Conservation (phyloP, 2,329 filamentous ascomycete species). For the Fusarium foetens region DNA sequence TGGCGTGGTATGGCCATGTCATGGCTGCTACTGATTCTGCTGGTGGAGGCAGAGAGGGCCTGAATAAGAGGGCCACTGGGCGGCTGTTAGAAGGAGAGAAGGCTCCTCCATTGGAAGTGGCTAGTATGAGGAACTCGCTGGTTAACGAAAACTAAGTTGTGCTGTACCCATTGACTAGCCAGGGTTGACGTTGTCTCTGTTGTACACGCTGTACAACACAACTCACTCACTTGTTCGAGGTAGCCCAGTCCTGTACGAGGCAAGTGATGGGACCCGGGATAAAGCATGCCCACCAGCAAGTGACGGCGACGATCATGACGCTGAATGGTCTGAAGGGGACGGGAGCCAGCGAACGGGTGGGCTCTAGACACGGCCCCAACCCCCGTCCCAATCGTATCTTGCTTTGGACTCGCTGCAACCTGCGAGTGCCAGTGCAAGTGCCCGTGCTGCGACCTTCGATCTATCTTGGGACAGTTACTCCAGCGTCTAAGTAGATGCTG, state of each 20-base stretch:
- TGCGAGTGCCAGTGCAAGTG: conserved; percentile 8
- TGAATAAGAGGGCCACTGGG: conserved; percentile 24
- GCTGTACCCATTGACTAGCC: conserved; percentile 1
- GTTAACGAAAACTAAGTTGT: conserved; percentile 1
- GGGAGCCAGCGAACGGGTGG: conserved; percentile 44
- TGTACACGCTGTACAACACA: conserved; percentile 25
- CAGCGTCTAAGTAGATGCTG: conserved; percentile 27
- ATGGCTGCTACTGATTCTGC: not conserved
- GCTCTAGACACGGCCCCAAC: conserved; percentile 35
- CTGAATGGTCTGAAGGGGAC: conserved; percentile 30
- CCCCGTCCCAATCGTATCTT: conserved; percentile 23
- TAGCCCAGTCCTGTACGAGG: conserved; percentile 14
- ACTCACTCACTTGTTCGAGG: conserved; percentile 23
- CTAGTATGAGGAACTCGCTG: conserved; percentile 13
- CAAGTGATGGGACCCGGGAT: conserved; percentile 31
- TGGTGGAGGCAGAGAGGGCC: conserved; percentile 9
- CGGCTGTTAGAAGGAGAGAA: conserved; percentile 16
- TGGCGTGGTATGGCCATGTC: not conserved
- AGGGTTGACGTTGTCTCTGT: conserved; percentile 22
- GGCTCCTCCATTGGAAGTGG: not conserved
- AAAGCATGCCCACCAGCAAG: conserved; percentile 30
- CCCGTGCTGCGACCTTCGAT: conserved; percentile 14
- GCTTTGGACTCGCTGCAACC: conserved; percentile 23
- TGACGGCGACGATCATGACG: conserved; percentile 43
- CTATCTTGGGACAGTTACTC: conserved; percentile 21